Evolutionary conservation across 2,329 filamentous ascomycete species (phyloP), one percentile per base, ranked within the genome.

Genomic region (Monilinia polystroma): DNA sequence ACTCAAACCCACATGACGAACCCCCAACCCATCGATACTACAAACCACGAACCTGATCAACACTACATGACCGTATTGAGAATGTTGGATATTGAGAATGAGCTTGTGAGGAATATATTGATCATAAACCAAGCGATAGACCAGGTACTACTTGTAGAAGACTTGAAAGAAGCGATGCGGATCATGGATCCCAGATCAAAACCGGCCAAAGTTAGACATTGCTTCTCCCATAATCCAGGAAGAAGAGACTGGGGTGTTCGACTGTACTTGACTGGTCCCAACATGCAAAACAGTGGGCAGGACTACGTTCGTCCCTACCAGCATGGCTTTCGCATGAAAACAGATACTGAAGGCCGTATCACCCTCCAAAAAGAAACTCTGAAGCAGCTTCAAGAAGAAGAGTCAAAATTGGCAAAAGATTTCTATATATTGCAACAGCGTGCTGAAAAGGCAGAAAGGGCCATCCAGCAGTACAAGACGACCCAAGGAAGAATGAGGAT

Each of bases 101-200:
- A 90, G 26, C 79, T 90, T 54, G 89, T 97, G 26, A 88, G 88
- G 60, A 90, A 92, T 68, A 89, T 93, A 68, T 81, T 98, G 57
- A 89, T 99, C 73, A 95, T 98, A 76, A 89, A 88, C 69, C 85
- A 92, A 72, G 79, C 81, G 8, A 92, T 97, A 63, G 95, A 99
- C 69, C 93, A 97, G 76, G 87, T 89, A 10, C 85, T 97, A 7
- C 81, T 99, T 0, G 87, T 97, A 64, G 82, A 87, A 66, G 82
- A 89, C 41, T 82, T 90, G 38, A 77, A 82, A 1, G 84, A 91
- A 66, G 95, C 89, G 1, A 82, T 89, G 54, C 79, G 82, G 4
- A 84, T 91, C 56, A 91, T 97, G 84, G 86, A 90, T 68, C 82
- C 83, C 64, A 82, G 81, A 29, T 79, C 79, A 52, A 81, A 59